Base-by-base conservation (phyloP, 1,139 yeast genomes). In the Lizanozyma gosingica region DNA sequence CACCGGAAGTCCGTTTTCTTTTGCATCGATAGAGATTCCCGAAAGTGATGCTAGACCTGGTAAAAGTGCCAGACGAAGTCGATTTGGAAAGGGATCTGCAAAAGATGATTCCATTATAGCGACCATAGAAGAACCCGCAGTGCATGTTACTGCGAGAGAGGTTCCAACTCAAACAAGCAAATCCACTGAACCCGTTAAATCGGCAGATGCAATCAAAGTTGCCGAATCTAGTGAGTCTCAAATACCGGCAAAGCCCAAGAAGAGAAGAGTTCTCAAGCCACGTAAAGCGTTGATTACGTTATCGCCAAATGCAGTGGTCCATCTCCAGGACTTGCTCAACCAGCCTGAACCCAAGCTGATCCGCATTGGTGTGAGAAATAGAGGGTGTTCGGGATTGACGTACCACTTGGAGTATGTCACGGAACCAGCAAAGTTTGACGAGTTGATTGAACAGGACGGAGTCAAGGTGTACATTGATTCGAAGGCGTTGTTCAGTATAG, bases 341-440 rank as follows among this genome's bases (percentile, higher is more conserved):
- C 85, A 81, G 50, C 97, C 97, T 3, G 77, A 78, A 37, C 97
- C 97, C 18, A 80, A 92, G 62, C 69, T 87, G 56, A 87, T 92
- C 42, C 73, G 97, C 53, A 83, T 92, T 16, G 95, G 97, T 3
- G 97, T 94, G n/a, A 78, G 80, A 51, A 92, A 92, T 60, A 74
- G 97, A 60, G 98, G 98, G 2, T 92, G 98, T 59, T 90, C 97
- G 0, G 98, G 98, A 0, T 71, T 92, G 46, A 83, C 95, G 0
- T 92, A 92, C 61, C 83, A 88, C 59, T 67, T 92, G 48, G 96
- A 88, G 57, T 92, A 92, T 61, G 96, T 92, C 37, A 77, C 80
- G 36, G 72, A 78, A 57, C 92, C 97, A 3, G 96, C 94, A 14
- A 87, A 88, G 63, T 92, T 90, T 55, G 98, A 92, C 60, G 98